phyloP scores from a whole-genome alignment of 108 stramenopile species.

The Skeletonema menzelii region DNA sequence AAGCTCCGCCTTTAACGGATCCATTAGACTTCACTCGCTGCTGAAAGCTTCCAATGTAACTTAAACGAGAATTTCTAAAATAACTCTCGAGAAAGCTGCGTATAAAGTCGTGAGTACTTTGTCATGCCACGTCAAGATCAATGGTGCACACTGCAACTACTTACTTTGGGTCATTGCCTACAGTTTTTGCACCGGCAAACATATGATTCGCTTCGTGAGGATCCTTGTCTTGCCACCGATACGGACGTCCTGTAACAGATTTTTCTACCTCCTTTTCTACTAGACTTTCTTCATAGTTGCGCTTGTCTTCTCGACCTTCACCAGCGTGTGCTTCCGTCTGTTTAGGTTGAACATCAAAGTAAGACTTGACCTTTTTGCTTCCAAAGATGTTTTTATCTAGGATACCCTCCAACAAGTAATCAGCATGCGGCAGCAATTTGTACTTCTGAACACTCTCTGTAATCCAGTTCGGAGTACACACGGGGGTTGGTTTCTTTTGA shows the following conservation, averaged over 20 bases:
- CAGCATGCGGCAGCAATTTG: slow-evolving; percentile 60
- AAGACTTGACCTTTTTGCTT: slow-evolving; percentile 42
- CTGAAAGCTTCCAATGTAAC: slow-evolving; percentile 83
- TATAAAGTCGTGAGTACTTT: background rate
- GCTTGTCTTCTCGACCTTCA: background rate
- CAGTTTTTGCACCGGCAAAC: slow-evolving; percentile 44
- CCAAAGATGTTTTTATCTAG: slow-evolving; percentile 21
- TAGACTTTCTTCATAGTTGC: background rate
- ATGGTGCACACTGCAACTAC: background rate
- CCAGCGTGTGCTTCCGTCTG: background rate
- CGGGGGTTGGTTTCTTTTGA: slow-evolving; percentile 61
- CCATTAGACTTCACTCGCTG: slow-evolving; percentile 44
- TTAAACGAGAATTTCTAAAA: slow-evolving; percentile 66
- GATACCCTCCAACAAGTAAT: slow-evolving; percentile 66
- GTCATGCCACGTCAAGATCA: background rate
- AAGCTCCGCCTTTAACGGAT: background rate
- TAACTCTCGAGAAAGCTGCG: slow-evolving; percentile 65
- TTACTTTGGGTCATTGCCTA: slow-evolving; percentile 73
- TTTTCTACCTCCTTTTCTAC: slow-evolving; percentile 9
- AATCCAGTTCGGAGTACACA: slow-evolving; percentile 75
- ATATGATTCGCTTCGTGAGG: slow-evolving; percentile 35
- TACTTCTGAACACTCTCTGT: slow-evolving; percentile 56
- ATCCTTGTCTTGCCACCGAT: slow-evolving; percentile 33
- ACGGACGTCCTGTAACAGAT: slow-evolving; percentile 25
- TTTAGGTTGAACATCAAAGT: slow-evolving; percentile 8